Conservation (phyloP, 352 stramenopile species). For the Pythium coloratum region DNA sequence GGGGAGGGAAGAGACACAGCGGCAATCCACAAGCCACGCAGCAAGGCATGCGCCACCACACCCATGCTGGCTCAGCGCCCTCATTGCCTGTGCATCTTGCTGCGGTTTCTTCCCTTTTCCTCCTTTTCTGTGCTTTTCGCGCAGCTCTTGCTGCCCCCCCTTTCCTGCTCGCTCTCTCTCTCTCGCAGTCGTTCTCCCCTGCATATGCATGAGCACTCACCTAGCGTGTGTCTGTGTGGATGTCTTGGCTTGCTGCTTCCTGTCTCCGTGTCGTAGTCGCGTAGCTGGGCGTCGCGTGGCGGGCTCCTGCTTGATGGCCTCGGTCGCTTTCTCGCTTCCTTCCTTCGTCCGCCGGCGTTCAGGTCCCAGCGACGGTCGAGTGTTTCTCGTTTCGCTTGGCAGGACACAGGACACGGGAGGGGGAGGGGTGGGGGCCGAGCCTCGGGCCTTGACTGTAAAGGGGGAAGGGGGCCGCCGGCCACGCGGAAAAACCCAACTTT, state of each 20-base stretch:
- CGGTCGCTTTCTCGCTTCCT: background rate
- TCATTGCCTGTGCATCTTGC: too few species aligned
- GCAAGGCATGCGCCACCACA: too few species aligned
- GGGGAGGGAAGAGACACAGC: background rate
- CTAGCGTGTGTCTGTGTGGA: conserved; percentile 11
- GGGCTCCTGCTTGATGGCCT: background rate
- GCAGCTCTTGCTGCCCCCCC: background rate
- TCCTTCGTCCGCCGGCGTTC: background rate
- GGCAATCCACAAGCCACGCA: too few species aligned
- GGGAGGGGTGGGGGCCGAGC: background rate
- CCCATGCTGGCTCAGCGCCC: too few species aligned
- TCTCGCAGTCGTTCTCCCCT: background rate
- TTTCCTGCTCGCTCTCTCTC: background rate
- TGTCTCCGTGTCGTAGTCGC: background rate
- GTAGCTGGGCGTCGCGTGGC: background rate
- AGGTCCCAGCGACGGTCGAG: conserved; percentile 13
- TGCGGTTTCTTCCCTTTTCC: background rate
- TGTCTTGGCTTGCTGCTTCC: background rate
- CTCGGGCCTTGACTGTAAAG: conserved; percentile 1
- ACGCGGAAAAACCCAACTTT: conserved; percentile 9
- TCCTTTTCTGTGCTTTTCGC: background rate
- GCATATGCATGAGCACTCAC: background rate
- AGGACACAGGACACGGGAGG: conserved; percentile 1
- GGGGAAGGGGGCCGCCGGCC: conserved; percentile 1
- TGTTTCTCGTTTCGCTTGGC: conserved; percentile 22